phyloP scores from a whole-genome alignment of 768 basidiomycete species.

The Pleurotus tuber-regium region DNA sequence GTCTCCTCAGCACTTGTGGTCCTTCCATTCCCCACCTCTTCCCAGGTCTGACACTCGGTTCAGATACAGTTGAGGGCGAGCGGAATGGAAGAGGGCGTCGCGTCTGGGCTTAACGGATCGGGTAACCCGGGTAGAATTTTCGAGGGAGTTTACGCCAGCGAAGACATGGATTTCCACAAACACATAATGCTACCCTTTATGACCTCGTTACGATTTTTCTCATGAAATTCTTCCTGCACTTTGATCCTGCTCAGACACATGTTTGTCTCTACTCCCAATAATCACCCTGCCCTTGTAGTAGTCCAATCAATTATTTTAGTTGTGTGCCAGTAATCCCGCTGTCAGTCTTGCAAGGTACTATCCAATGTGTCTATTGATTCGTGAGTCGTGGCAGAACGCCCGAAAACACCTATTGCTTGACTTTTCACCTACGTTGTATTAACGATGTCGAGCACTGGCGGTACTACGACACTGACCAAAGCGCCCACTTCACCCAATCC shows the following conservation, averaged over 20 bases:
- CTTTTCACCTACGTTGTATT: neutral
- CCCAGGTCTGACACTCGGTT: conserved; percentile 23
- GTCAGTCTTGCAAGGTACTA: neutral
- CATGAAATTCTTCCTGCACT: neutral
- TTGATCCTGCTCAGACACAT: conserved; percentile 3
- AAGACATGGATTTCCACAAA: neutral
- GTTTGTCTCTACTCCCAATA: conserved; percentile 4
- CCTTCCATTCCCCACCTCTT: conserved; percentile 66
- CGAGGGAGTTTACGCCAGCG: conserved; percentile 11
- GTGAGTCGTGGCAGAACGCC: neutral
- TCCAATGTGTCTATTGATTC: neutral
- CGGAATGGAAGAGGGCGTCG: conserved; percentile 71
- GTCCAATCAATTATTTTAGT: neutral
- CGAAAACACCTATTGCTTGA: neutral
- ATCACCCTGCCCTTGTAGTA: conserved; percentile 4
- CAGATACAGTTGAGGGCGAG: conserved; percentile 50
- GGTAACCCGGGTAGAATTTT: conserved; percentile 15
- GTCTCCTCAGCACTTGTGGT: conserved; percentile 43
- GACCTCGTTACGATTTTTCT: conserved; percentile 5
- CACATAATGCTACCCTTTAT: conserved; percentile 2
- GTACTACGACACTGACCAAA: no score
- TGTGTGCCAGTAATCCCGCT: conserved; percentile 1
- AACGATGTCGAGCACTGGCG: no score
- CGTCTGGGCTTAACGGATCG: conserved; percentile 30
- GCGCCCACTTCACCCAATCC: no score